phyloP scores from a whole-genome alignment of 108 stramenopile genomes.

The Craspedostauros australis region DNA sequence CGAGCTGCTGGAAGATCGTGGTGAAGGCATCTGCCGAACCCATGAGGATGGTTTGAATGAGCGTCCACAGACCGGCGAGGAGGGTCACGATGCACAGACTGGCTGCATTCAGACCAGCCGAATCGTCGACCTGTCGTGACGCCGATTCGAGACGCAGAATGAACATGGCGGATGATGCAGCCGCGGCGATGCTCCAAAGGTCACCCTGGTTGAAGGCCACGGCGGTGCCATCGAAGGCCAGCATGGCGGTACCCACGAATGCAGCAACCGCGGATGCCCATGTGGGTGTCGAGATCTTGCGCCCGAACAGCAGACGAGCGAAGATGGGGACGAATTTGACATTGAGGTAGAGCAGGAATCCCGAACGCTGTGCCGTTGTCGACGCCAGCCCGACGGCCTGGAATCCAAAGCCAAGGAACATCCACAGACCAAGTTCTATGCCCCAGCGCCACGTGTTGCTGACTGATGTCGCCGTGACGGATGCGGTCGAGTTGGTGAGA shows the following conservation, averaged over 20 bases:
- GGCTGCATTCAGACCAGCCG: slow-evolving; percentile 66
- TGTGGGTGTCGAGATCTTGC: slow-evolving; percentile 40
- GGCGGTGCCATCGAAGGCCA: slow-evolving; percentile 48
- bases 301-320: slow-evolving; percentile 51
- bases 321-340: slow-evolving; percentile 88
- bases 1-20: background rate
- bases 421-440: slow-evolving; percentile 72
- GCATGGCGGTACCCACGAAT: slow-evolving; percentile 67
- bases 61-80: slow-evolving; percentile 46
- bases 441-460: slow-evolving; percentile 55
- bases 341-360: slow-evolving; percentile 82
- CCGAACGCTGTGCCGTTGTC: slow-evolving; percentile 79
- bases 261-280: slow-evolving; percentile 74
- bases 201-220: slow-evolving; percentile 55
- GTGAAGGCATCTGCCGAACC: background rate
- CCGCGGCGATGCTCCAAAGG: slow-evolving; percentile 76
- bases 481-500: too few relatives aligned
- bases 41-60: background rate
- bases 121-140: slow-evolving; percentile 34
- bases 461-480: background rate
- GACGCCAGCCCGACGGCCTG: slow-evolving; percentile 79
- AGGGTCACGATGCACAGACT: slow-evolving; percentile 56
- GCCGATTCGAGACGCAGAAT: slow-evolving; percentile 76
- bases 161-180: slow-evolving; percentile 81
- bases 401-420: slow-evolving; percentile 84